Evolutionary conservation across 768 basidiomycete genomes (phyloP), one percentile per base, ranked within the genome.

Genomic region (Hypholoma sublateritium): DNA sequence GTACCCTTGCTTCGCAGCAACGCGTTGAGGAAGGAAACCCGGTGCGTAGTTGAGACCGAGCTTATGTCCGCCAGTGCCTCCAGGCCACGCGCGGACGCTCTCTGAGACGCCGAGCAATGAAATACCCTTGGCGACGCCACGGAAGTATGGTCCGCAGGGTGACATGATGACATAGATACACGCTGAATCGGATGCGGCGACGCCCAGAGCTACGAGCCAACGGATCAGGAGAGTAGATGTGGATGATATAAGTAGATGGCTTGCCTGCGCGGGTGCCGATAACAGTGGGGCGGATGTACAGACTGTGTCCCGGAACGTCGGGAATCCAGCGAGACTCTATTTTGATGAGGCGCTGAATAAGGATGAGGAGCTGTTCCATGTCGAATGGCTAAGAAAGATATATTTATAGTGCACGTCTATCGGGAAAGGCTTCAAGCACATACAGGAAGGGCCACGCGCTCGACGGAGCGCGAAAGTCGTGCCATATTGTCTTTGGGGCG

Each of bases 261-360:
- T 52, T 47, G 75, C 74, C 68, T 4, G 74, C 43, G 17, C 80
- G 79, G 2, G 82, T 83, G 6, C 81, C 82, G 54, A 83, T 88
- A 66, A 91, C 72, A 5, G 87, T 93, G 21, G 92, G 89, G 45
- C 95, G 87, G 62, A 97, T 82, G 76, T 96, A 98, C 35, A 98
- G 76, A 56, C 88, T 91, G 70, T 91, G 84, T 13, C 89, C 93
- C 1, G 83, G 77, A 12, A 76, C 70, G 1, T 75, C 72, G 3
- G 94, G 95, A 32, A 97, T 92, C 94, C 95, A 97, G 11, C 87
- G 82, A n/a, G 77, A 70, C 43, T 98, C 95, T 45, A 89, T 60
- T 41, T 67, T 53, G 48, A 91, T 84, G 57, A 98, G 81, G 47
- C 81, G 80, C 70, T 89, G 87, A 67, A 98, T 88, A 60, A 93